Evolutionary conservation across 805 yeast genomes (phyloP).

Genomic region (Yamadazyma ubonensis): DNA sequence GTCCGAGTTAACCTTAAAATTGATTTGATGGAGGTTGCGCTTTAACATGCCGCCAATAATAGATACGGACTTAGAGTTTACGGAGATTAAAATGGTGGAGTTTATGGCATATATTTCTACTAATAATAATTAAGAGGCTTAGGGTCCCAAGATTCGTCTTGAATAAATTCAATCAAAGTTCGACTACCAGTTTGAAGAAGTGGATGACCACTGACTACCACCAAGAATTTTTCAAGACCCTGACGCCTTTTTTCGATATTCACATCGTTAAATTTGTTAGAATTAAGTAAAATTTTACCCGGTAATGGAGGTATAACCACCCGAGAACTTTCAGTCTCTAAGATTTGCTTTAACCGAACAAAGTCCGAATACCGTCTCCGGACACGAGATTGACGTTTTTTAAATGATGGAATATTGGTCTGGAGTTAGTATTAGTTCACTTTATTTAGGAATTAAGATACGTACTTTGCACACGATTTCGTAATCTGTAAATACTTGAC

Average conservation of each 20-base stretch:
- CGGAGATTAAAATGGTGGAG: too few relatives aligned
- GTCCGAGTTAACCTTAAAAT: too few relatives aligned
- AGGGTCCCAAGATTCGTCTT: constrained; percentile 76
- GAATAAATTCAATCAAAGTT: constrained; percentile 77
- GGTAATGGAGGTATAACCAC: constrained; percentile 88
- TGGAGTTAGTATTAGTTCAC: constrained; percentile 12
- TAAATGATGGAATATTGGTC: constrained; percentile 89
- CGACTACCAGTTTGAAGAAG: constrained; percentile 82
- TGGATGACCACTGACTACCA: constrained; percentile 88
- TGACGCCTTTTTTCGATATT: constrained; percentile 79
- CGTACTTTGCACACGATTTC: constrained; percentile 70
- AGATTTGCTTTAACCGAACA: constrained; percentile 70
- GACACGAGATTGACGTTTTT: constrained; percentile 59
- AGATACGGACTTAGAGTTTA: too few relatives aligned
- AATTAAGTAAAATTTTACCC: constrained; percentile 71
- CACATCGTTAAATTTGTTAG: constrained; percentile 74
- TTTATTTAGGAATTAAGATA: constrained; percentile 1
- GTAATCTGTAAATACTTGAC: constrained; percentile 83
- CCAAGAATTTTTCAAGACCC: constrained; percentile 78
- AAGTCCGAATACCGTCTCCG: constrained; percentile 90
- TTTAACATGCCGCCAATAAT: too few relatives aligned
- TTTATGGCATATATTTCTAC: too few relatives aligned
- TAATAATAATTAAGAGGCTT: constrained; percentile 15
- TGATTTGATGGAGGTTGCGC: too few relatives aligned
- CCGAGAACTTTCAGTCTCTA: constrained; percentile 72